These are phyloP conservation scores for Closterium sp. DNA, from an alignment of 139 green algal genomes.

Conservation along the genomic window DNA sequence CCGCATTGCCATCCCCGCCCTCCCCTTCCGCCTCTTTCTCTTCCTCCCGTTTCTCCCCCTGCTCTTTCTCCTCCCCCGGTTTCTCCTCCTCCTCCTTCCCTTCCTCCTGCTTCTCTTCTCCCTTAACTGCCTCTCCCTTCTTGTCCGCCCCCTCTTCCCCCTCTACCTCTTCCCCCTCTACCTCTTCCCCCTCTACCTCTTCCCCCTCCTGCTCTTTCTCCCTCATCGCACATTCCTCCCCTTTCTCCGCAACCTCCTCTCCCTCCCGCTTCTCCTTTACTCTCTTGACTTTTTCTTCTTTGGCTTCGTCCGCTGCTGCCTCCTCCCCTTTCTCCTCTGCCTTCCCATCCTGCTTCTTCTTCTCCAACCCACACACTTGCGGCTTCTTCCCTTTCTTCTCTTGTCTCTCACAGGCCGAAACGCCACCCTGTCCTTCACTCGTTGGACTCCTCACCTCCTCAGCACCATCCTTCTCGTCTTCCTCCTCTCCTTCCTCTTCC, in stretches of 20 bases:
- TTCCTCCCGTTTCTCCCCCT: not conserved
- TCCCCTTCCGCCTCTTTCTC: not conserved
- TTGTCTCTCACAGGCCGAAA: not conserved
- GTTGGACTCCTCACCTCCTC: not conserved
- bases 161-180: too few species aligned
- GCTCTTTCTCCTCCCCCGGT: not conserved
- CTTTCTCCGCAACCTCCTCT: too few species aligned
- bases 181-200: too few species aligned
- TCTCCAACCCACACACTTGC: too few species aligned
- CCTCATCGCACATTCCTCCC: too few species aligned
- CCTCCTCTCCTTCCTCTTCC: not conserved
- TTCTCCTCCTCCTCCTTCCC: not conserved
- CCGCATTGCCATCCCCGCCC: not conserved
- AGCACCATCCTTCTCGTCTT: not conserved
- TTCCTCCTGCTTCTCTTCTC: not conserved
- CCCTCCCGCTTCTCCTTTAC: too few species aligned
- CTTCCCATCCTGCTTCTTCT: not conserved
- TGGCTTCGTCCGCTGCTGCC: too few species aligned
- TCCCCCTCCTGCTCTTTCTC: too few species aligned
- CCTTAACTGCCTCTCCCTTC: too few species aligned
- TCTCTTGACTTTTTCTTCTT: not conserved
- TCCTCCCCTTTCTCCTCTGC: not conserved
- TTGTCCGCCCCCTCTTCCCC: too few species aligned
- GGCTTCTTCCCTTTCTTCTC: too few species aligned
- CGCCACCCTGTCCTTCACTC: not conserved